A percentile compares a stretch with the other conserved stretches of the same genome.
These are phyloP conservation scores for Apiosordaria backusii DNA, from an alignment of 495 filamentous ascomycete species.

Conservation along the genomic window DNA sequence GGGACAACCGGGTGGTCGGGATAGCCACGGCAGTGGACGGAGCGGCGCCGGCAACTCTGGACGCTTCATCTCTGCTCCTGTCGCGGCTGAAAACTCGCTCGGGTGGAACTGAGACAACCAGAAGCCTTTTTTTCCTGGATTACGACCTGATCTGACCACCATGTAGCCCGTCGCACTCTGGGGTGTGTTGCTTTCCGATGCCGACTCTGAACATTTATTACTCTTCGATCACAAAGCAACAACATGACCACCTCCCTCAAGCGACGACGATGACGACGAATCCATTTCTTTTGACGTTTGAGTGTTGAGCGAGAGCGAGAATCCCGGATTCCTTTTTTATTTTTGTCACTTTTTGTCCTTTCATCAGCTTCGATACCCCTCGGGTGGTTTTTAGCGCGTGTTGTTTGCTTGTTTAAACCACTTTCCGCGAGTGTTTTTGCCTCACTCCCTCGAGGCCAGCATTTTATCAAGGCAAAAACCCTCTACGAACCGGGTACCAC, in stretches of 20 bases:
- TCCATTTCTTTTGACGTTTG: not conserved
- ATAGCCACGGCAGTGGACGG: constrained; percentile 54
- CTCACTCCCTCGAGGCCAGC: constrained; percentile 13
- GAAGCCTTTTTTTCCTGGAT: not conserved
- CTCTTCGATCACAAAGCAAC: constrained; percentile 7
- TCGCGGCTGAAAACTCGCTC: constrained; percentile 95
- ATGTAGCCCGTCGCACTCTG: not conserved
- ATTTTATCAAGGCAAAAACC: not conserved
- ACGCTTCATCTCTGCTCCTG: constrained; percentile 72
- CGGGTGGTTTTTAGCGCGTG: constrained; percentile 19
- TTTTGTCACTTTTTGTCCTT: constrained; percentile 15
- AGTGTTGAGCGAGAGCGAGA: constrained; percentile 7
- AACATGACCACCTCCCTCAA: constrained; percentile 3
- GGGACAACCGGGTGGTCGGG: constrained; percentile 32
- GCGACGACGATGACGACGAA: constrained; percentile 4
- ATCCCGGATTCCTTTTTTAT: constrained; percentile 14
- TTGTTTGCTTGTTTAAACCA: not conserved
- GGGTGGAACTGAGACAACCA: constrained; percentile 77
- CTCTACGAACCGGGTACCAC: not conserved
- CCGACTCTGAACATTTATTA: not conserved
- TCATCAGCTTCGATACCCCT: constrained; percentile 50
- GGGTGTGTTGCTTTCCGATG: not conserved
- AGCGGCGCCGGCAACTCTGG: constrained; percentile 72
- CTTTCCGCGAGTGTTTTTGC: constrained; percentile 3
- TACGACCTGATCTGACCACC: not conserved